Evolutionary conservation across 1,284 basidiomycete species (phyloP), one percentile per base, ranked within the genome.

Genomic region (Golubevia sp.): DNA sequence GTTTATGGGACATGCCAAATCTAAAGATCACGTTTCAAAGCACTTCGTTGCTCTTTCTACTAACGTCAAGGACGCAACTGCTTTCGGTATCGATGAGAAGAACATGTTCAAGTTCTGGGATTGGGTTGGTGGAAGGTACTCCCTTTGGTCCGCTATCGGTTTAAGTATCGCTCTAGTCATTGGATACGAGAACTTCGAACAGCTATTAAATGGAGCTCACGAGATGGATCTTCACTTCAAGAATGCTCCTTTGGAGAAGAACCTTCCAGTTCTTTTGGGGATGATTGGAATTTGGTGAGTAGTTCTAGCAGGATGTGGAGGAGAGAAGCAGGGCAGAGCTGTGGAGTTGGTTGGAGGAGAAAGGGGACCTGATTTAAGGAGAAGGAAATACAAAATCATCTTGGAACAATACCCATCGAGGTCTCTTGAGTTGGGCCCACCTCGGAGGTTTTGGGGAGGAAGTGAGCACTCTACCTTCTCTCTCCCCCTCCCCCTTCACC

Each of bases 61-160:
- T 70, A 99, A 99, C 86, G 93, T 92, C 63, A 89, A 91, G 83
- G 94, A 92, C 4, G 97, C 97, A 62, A 93, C 93, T 30, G 90
- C 88, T n/a, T 99, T 99, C 79, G 97, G 96, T 61, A 99, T 99
- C 77, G 88, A 91, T 65, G 86, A 91, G 75, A 88, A 89, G 76
- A 98, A 98, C 87, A 99, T 99, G 95, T 99, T 99, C 90, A 90
- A 92, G 84, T 99, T 99, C 90, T 99, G 96, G 96, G 97, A 99
- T 86, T 99, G 97, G 97, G 96, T 99, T 71, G 96, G 96, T 70
- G 96, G 97, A 50, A 90, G 96, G 71, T 99, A 99, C 89, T 94
- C 92, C 74, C 88, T 99, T 76, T 99, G 97, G 96, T 94, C 92
- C 68, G 95, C 97, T 30, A 98, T 99, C 76, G 97, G 96, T 68